Base-by-base conservation (phyloP, 2,329 filamentous ascomycete genomes). In the Gaeumannomyces sp. region DNA sequence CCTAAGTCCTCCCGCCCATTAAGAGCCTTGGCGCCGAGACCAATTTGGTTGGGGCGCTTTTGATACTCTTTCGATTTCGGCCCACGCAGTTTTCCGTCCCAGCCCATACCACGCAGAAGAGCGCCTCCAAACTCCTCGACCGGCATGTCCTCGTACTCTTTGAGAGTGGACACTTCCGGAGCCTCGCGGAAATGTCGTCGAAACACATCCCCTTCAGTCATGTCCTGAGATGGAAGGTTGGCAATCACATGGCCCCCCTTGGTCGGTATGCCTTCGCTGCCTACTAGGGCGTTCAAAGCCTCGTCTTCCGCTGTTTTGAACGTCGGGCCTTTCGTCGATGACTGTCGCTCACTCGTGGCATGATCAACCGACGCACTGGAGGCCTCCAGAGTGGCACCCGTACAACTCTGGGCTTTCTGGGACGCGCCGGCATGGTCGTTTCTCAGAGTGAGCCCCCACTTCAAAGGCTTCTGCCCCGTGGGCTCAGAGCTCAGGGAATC, bases 61-160 rank as follows among this genome's bases (percentile, higher is more conserved):
- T 90, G 89, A 19, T 88, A 81, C 25, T 87, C 79, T 67, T 86
- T 88, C 50, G 87, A 81, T 69, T 90, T 90, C 3, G 80, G 75
- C 2, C 81, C 83, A 60, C 80, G 77, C 67, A 82, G 79, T 64
- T 87, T 84, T 75, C 78, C 89, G 80, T 97, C 93, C 93, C 94
- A 97, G 11, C 95, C 95, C 91, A 98, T 97, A 13, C 93, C 93
- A 38, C 93, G 87, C 50, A 99, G 82, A 68, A 98, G 82, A 0
- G 93, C 93, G 25, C 93, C 90, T 10, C 95, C 95, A 69, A 98
- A 99, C 71, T 97, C 93, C 70, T 97, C 94, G 22, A 98, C 92
- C 0, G 95, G 94, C 67, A 97, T 89, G 16, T 89, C 88, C 66
- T 90, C 89, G 77, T 98, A 98, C 71, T 95, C 92, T 45, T 91